phyloP scores from a whole-genome alignment of 2,329 filamentous ascomycete species.

The Microcyclospora tardicrescens region DNA sequence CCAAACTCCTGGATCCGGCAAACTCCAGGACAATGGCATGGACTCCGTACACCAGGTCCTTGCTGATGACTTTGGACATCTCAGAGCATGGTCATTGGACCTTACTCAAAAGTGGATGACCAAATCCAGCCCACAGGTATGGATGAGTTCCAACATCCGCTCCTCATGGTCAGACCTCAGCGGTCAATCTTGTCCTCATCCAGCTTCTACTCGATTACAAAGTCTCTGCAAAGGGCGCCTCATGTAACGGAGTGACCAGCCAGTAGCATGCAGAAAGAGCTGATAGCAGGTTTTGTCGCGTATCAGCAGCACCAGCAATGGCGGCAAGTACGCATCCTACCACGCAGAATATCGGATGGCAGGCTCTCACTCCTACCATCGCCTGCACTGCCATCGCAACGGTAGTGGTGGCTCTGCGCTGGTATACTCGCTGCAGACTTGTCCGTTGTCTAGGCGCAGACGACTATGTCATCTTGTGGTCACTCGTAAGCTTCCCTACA shows the following conservation, averaged over 20 bases:
- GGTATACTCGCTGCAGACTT: constrained; percentile 22
- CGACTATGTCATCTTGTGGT: constrained; percentile 24
- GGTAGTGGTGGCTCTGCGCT: constrained; percentile 20
- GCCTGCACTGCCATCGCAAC: constrained; percentile 19
- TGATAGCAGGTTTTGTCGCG: constrained; percentile 1
- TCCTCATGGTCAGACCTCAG: not conserved
- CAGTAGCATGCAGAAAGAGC: not conserved
- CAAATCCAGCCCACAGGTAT: too few species aligned
- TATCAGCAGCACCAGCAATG: constrained; percentile 3
- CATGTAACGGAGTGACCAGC: too few species aligned
- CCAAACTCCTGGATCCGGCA: too few species aligned
- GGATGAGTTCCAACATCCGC: too few species aligned
- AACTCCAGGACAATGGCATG: too few species aligned
- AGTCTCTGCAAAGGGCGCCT: not conserved
- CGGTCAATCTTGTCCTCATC: not conserved
- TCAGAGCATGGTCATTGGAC: too few species aligned
- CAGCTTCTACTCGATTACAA: constrained; percentile 1
- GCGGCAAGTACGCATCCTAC: constrained; percentile 7
- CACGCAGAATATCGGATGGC: constrained; percentile 17
- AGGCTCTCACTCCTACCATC: constrained; percentile 21
- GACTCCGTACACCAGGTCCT: too few species aligned
- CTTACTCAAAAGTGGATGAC: too few species aligned
- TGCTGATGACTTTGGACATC: too few species aligned
- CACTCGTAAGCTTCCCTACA: constrained; percentile 16
- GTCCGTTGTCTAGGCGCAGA: constrained; percentile 23